Base-by-base conservation (phyloP, 1,139 yeast species). In the Scheffersomyces cryptocercus region DNA sequence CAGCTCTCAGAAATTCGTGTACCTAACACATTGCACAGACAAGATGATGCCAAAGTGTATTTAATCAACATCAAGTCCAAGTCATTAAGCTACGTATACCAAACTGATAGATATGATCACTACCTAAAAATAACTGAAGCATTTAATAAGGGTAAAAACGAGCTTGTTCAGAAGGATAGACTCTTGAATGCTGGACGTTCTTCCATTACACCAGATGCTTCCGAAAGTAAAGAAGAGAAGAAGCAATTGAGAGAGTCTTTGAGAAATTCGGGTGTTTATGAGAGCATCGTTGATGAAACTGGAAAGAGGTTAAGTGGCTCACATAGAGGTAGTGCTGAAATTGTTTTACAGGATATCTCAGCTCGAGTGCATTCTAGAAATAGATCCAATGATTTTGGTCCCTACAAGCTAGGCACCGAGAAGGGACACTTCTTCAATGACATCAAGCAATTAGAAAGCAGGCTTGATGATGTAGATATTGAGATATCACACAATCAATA, bases 401-500 rank as follows among this genome's bases (percentile, higher is more conserved):
- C 35, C 20, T 31, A 31, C 20, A 20, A 15, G 24, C 10, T 14
- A 11, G 20, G 15, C 11, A 43, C 38, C 33, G 46, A 49, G 38
- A 67, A 59, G 48, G 58, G 64, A 38, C 64, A 69, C 46, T 61
- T 67, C 43, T 73, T 74, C 51, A 56, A 59, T 36, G 77, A 71
- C 20, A 68, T 82, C 44, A 77, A 81, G 42, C 70, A 74, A 38
- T 70, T 83, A 35, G 88, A 84, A 51, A 87, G 83, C 43, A 68
- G 75, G 40, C 70, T 85, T 28, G 87, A 84, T 48, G 88, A 84
- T 47, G 73, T 84, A 29, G 93, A 85, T 57, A 79, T 83, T 26
- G 73, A 75, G 45, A 75, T 85, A 29, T 84, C 88, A 5, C 86
- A 83, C 54, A 78, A 82, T 46, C 74, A 75, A 47, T 83, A 75